Base-by-base conservation (phyloP, 1,139 yeast species). In the Geotrichum candidum region DNA sequence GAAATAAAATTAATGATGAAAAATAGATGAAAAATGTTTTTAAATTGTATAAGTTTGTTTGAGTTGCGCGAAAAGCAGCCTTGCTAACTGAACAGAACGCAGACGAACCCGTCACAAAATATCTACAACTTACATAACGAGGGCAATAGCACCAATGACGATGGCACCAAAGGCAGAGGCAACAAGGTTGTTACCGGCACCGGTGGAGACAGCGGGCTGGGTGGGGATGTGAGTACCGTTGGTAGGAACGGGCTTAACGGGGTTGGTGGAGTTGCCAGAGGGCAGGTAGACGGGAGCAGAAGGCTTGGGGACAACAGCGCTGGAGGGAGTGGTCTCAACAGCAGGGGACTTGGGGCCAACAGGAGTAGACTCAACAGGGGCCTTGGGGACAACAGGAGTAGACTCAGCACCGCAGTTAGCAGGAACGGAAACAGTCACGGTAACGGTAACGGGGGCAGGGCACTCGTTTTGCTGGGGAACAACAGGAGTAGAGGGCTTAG, bases 191-290 rank as follows among this genome's bases (percentile, higher is more conserved):
- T 31, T 29, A 51, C 46, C 60, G 46, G 50, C 60, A 18, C 41
- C 51, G 51, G 53, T 54, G 46, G 55, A 51, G 48, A 38, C 54
- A 15, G 29, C 46, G 29, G 50, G 13, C 22, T 33, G 45, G 45
- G 41, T 25, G n/a, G 51, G 38, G 18, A 25, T 13, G 57, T 50
- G 22, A 23, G 52, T 35, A 35, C 25, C 23, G 25, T 35, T 46
- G 31, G 58, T 11, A 45, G 23, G 35, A 48, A 53, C 54, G 50
- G 57, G 35, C 59, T 57, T 57, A 56, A 50, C 35, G 27, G 54
- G 54, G 33, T 18, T 13, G 11, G 57, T 45, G 10, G 58, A 53
- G 45, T 61, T 53, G 18, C 25, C 22, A 29, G 38, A n/a, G 27
- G 23, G 27, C n/a, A 53, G 38, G 41, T 13, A 54, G 56, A 25